A percentile compares a stretch with the other conserved stretches of the same genome.
Conservation (phyloP, 345 rosid genomes). For the Gossypium turneri region DNA sequence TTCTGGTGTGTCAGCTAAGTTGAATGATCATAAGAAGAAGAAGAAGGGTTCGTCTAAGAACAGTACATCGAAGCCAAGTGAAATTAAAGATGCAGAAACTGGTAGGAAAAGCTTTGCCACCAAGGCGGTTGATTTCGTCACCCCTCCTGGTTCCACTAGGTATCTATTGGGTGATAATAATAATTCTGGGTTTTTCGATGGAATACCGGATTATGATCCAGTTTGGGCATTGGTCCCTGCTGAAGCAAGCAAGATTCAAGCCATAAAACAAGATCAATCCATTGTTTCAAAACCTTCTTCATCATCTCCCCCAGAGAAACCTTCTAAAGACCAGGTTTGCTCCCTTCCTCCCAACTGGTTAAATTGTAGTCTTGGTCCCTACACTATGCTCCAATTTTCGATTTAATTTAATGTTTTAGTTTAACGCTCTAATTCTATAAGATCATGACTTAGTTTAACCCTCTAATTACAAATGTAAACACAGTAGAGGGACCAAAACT, state of each 20-base stretch:
- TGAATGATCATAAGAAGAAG: conserved; percentile 26
- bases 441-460: too few relatives aligned
- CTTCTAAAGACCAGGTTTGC: conserved; percentile 53
- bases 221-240: conserved; percentile 31
- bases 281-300: conserved; percentile 34
- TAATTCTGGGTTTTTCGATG: conserved; percentile 25
- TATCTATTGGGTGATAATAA: conserved; percentile 50
- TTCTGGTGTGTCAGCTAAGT: background rate
- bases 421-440: too few relatives aligned
- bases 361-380: background rate
- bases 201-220: conserved; percentile 40
- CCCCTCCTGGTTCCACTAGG: conserved; percentile 76
- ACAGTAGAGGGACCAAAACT: too few relatives aligned
- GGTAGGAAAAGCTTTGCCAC: conserved; percentile 29
- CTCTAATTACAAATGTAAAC: too few relatives aligned
- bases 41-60: conserved; percentile 32
- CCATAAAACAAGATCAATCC: conserved; percentile 24
- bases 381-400: too few relatives aligned
- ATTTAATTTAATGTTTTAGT: too few relatives aligned
- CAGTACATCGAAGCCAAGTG: conserved; percentile 21
- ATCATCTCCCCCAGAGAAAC: conserved; percentile 26
- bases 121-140: conserved; percentile 31
- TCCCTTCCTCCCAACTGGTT: background rate
- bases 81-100: conserved; percentile 8
- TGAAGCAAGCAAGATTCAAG: conserved; percentile 21